These are phyloP conservation scores for Alectoria sarmentosa DNA, from an alignment of 495 filamentous ascomycete species.

Conservation along the genomic window DNA sequence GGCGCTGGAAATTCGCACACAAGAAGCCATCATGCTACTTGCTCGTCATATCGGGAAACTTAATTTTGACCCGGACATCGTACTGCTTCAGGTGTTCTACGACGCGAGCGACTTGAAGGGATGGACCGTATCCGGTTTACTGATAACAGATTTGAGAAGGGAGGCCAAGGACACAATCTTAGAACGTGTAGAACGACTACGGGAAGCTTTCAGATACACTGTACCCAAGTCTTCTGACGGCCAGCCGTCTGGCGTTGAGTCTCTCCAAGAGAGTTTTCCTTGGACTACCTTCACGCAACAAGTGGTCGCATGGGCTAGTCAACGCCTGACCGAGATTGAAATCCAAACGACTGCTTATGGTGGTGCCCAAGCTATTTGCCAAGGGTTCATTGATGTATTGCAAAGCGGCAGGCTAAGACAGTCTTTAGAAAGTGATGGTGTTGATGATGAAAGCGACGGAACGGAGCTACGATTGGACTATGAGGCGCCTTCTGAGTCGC, in stretches of 20 bases:
- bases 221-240: constrained; percentile 16
- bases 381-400: constrained; percentile 20
- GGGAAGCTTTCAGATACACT: constrained; percentile 18
- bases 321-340: constrained; percentile 27
- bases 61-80: constrained; percentile 30
- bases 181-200: constrained; percentile 27
- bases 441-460: constrained; percentile 6
- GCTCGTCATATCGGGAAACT: constrained; percentile 16
- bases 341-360: constrained; percentile 25
- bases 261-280: constrained; percentile 28
- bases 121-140: constrained; percentile 21
- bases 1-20: constrained; percentile 37
- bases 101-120: constrained; percentile 18
- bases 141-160: constrained; percentile 14
- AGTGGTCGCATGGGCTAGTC: constrained; percentile 25
- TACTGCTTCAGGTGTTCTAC: constrained; percentile 29
- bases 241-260: constrained; percentile 30
- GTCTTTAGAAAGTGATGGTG: not conserved
- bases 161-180: constrained; percentile 3
- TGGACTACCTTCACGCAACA: constrained; percentile 29
- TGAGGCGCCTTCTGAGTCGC: constrained; percentile 13
- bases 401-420: not conserved
- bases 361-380: constrained; percentile 24
- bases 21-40: constrained; percentile 30
- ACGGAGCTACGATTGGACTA: constrained; percentile 4